A percentile compares a stretch with the other conserved stretches of the same genome.
phyloP scores from a whole-genome alignment of 106 monocot species.

The Allium sativum region DNA sequence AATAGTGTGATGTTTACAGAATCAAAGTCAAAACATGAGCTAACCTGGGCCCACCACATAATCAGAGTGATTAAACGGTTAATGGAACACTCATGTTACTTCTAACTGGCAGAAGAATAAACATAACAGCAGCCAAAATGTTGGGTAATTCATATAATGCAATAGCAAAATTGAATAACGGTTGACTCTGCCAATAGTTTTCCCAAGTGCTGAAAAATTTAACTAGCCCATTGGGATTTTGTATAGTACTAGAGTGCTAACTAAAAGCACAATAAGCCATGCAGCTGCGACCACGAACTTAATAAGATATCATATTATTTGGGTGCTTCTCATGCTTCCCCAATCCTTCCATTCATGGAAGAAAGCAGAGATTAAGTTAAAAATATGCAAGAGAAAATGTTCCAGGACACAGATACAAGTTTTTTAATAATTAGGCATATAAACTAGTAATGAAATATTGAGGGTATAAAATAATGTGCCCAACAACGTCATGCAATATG shows the following conservation, averaged over 20 bases:
- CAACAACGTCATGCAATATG: no score
- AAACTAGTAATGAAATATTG: no score
- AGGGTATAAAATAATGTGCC: no score
- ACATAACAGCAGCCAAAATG: conserved; percentile 70
- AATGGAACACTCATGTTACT: conserved; percentile 59
- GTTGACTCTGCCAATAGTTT: conserved; percentile 54
- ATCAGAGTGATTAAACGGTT: conserved; percentile 41
- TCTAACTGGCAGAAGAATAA: conserved; percentile 63
- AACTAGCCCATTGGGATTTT: conserved; percentile 77
- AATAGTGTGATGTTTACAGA: background rate
- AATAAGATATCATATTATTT: conserved; percentile 68
- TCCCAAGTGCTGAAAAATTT: conserved; percentile 79
- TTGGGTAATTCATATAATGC: conserved; percentile 87
- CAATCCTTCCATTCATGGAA: conserved; percentile 97
- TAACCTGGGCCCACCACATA: conserved; percentile 96
- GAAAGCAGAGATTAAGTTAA: no score
- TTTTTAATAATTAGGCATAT: no score
- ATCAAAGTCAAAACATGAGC: background rate
- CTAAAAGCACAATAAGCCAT: conserved; percentile 69
- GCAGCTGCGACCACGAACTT: conserved; percentile 75
- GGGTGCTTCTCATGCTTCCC: conserved; percentile 77
- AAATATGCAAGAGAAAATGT: no score
- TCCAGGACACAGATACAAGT: no score
- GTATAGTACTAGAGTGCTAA: conserved; percentile 61
- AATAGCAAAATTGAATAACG: conserved; percentile 70